Evolutionary conservation across 805 yeast genomes (phyloP), one percentile per base, ranked within the genome.

Genomic region (Wickerhamomyces chambardii): DNA sequence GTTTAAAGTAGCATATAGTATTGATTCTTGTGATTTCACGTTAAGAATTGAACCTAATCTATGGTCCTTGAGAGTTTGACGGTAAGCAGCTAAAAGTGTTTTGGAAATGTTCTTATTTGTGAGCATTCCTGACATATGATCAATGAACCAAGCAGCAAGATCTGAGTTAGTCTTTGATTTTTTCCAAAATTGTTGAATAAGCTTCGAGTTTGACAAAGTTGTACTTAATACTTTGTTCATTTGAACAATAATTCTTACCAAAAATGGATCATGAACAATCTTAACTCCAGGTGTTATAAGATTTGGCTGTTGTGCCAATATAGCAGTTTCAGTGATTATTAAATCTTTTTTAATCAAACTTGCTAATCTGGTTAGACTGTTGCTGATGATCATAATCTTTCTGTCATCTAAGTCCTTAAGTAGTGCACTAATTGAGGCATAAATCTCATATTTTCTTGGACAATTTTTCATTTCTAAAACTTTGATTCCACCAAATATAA

Each of bases 1-100:
- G 14, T 44, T 43, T 31, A 51, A n/a, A 6, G 46, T 35, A 3
- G 55, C 35, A 21, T 32, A 35, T 7, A 51, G 36, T 3, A 50
- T 36, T 15, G 32, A 14, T 30, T 51, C 54, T 30, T 48, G 52
- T 3, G 37, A 17, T 8, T 29, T 17, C 4, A 32, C 25, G 2
- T 41, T 15, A 4, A 51, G 9, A 6, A 31, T 11, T 1, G 43
- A 5, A 25, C 36, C 39, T 4, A 38, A 28, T 33, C 37, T 48
- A 12, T 44, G 47, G 2, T 51, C 56, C 30, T 44, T 48, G 12
- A 51, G 19, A 2, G 50, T 32, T 33, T 51, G 56, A 11, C 50
- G 16, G 29, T 45, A 44, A 4, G 56, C 50, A 29, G 46, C 43
- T 4, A 51, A 28, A 10, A 51, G 28, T 30, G 41, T 41, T 33